Conservation (phyloP, 345 rosid species). For the Eucalyptus brandiana region DNA sequence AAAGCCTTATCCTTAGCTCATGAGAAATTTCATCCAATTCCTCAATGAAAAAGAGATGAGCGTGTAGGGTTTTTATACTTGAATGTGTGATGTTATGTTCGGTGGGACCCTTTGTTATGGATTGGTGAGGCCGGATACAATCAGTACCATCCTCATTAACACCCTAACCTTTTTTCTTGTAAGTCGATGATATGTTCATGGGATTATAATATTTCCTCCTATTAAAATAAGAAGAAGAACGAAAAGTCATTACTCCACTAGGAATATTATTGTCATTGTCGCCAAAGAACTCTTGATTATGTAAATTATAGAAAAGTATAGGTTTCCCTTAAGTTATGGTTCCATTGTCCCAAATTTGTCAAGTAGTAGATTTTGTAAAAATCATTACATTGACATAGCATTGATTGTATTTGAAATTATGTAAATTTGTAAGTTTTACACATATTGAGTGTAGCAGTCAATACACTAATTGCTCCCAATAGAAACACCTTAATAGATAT, state of each 20-base stretch:
- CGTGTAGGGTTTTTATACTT: background rate
- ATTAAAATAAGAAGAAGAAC: background rate
- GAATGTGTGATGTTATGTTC: background rate
- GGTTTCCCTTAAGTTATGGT: background rate
- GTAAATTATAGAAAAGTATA: background rate
- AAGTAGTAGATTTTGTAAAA: background rate
- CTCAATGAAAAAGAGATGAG: no score
- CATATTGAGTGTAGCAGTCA: background rate
- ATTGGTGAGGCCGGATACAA: background rate
- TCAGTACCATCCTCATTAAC: background rate
- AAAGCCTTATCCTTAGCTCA: fast-evolving
- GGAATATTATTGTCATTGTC: background rate
- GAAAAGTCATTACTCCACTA: background rate
- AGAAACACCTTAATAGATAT: background rate
- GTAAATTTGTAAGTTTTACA: background rate
- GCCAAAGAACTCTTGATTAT: background rate
- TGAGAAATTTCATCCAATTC: background rate
- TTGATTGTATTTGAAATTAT: background rate
- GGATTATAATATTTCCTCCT: background rate
- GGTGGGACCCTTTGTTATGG: background rate
- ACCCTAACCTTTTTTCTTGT: background rate
- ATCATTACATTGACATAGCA: background rate
- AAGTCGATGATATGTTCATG: background rate
- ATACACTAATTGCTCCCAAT: background rate
- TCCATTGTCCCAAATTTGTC: background rate